Evolutionary conservation across 176 grass and related monocot genomes (phyloP).

Genomic region (Aechmea fasciata): DNA sequence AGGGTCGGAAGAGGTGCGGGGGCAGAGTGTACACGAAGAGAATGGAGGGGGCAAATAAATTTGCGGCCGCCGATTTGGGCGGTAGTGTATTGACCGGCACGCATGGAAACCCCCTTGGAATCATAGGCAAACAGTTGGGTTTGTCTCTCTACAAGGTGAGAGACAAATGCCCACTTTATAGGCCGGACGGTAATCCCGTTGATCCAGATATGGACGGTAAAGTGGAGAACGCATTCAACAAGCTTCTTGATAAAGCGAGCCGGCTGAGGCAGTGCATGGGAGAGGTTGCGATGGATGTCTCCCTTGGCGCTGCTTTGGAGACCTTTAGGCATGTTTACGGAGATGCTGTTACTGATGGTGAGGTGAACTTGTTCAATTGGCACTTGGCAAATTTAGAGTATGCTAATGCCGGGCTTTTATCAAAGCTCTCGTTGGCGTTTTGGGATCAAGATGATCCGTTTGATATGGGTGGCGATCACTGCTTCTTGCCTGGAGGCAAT

Average conservation of each 20-base stretch:
- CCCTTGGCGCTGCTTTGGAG: slow-evolving; percentile 77
- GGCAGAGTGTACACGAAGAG: slow-evolving; percentile 93
- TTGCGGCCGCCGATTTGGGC: slow-evolving; percentile 73
- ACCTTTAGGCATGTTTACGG: slow-evolving; percentile 54
- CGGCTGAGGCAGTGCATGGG: slow-evolving; percentile 64
- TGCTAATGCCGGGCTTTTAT: slow-evolving; percentile 81
- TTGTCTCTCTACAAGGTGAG: slow-evolving; percentile 73
- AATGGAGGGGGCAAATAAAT: slow-evolving; percentile 71
- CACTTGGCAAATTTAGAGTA: slow-evolving; percentile 93
- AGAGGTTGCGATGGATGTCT: slow-evolving; percentile 74
- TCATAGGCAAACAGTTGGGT: slow-evolving; percentile 71
- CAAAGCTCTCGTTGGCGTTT: slow-evolving; percentile 74
- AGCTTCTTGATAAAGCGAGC: slow-evolving; percentile 77
- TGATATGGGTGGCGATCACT: slow-evolving; percentile 99
- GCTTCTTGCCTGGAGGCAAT: slow-evolving; percentile 94
- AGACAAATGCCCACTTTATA: slow-evolving; percentile 86
- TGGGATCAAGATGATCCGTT: slow-evolving; percentile 99
- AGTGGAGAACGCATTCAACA: slow-evolving; percentile 79
- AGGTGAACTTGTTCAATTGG: slow-evolving; percentile 90
- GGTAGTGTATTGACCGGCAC: slow-evolving; percentile 87
- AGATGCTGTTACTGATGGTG: slow-evolving; percentile 44
- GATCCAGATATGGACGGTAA: slow-evolving; percentile 78
- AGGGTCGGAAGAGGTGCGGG: slow-evolving; percentile 80
- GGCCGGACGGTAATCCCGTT: slow-evolving; percentile 57
- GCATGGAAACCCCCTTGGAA: slow-evolving; percentile 59